These are phyloP conservation scores for Pichia ethanolica DNA, from an alignment of 805 yeast species.

Conservation along the genomic window DNA sequence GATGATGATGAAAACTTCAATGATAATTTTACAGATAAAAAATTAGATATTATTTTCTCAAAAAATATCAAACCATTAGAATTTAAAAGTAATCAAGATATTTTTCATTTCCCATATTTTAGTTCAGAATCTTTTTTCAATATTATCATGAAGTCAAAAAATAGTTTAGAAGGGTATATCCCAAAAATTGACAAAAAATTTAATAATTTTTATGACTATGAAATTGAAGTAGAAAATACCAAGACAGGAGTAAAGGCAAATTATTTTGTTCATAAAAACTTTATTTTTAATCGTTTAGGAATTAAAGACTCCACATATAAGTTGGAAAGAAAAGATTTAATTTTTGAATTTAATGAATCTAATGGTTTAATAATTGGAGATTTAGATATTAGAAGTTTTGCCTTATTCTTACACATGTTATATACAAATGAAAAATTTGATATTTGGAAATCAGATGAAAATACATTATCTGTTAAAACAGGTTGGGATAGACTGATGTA, in stretches of 20 bases:
- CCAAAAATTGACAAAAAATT: background rate
- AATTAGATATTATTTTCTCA: background rate
- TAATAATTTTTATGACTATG: slow-evolving; percentile 13
- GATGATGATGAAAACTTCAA: background rate
- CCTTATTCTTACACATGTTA: slow-evolving; percentile 39
- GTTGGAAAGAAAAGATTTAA: slow-evolving; percentile 13
- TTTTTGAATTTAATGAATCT: slow-evolving; percentile 4
- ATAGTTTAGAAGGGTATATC: background rate
- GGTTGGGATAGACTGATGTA: slow-evolving; percentile 10
- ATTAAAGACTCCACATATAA: background rate
- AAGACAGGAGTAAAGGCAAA: background rate
- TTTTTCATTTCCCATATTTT: background rate
- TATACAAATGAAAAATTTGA: slow-evolving; percentile 41
- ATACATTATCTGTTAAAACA: slow-evolving; percentile 1
- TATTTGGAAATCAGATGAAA: slow-evolving; percentile 36
- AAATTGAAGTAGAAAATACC: slow-evolving; percentile 2
- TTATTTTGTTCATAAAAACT: slow-evolving; percentile 9
- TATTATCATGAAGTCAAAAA: background rate
- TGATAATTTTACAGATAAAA: background rate
- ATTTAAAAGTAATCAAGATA: background rate
- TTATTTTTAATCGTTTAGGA: slow-evolving; percentile 10
- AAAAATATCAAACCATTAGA: background rate
- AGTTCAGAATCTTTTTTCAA: background rate
- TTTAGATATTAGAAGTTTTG: slow-evolving; percentile 22
- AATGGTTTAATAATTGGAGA: slow-evolving; percentile 16